Conservation (phyloP, 352 stramenopile genomes). For the Globisporangium viniferum region DNA sequence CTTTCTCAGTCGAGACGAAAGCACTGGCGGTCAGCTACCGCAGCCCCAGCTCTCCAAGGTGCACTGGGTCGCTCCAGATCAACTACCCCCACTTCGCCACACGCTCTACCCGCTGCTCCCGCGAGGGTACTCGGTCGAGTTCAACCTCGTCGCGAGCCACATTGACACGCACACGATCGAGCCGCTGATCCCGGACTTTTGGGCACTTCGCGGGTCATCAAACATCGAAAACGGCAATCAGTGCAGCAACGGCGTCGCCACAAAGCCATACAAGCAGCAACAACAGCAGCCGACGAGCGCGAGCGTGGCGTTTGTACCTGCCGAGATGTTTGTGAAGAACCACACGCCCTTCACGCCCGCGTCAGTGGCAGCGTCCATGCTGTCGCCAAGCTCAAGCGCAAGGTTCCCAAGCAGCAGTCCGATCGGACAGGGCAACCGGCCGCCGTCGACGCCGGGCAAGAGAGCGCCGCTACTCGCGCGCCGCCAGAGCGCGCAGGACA, state of each 20-base stretch:
- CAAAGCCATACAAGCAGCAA: neutral
- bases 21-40: constrained; percentile 18
- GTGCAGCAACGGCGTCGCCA: neutral
- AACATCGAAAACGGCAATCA: neutral
- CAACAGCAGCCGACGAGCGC: neutral
- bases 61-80: constrained; percentile 22
- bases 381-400: neutral
- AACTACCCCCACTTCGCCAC: constrained; percentile 27
- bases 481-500: constrained; percentile 3
- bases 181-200: constrained; percentile 36
- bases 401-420: neutral
- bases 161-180: constrained; percentile 63
- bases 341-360: constrained; percentile 21
- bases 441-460: constrained; percentile 4
- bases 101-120: constrained; percentile 37
- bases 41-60: constrained; percentile 28
- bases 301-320: constrained; percentile 30
- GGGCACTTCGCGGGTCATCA: constrained; percentile 14
- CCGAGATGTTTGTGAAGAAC: constrained; percentile 47
- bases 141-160: constrained; percentile 45
- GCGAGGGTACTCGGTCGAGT: constrained; percentile 43
- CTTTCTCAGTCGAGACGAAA: constrained; percentile 36
- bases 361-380: constrained; percentile 2
- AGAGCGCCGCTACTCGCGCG: constrained; percentile 5
- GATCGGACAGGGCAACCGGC: neutral